phyloP scores from a whole-genome alignment of 352 stramenopile species.

The Globisporangium camurandrum region DNA sequence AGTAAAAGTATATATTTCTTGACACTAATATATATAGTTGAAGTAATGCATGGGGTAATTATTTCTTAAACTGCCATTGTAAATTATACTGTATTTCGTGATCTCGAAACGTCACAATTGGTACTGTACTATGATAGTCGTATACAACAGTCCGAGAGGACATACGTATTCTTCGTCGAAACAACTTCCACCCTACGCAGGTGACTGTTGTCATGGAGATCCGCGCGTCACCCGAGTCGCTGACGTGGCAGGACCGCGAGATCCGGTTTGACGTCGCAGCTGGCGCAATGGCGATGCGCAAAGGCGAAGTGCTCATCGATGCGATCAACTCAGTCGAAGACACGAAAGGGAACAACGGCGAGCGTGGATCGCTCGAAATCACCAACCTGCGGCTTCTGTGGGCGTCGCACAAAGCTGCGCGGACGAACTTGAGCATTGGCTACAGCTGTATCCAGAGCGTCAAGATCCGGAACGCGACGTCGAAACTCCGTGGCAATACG shows the following conservation, averaged over 20 bases:
- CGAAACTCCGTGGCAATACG: slow-evolving; percentile 84
- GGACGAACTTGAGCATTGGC: slow-evolving; percentile 84
- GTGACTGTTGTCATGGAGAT: too few species aligned
- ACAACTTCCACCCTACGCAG: too few species aligned
- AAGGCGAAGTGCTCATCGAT: slow-evolving; percentile 82
- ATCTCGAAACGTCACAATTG: too few species aligned
- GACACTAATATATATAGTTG: too few species aligned
- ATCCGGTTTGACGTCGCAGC: slow-evolving; percentile 84
- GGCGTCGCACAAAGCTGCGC: slow-evolving; percentile 82
- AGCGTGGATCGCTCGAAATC: slow-evolving; percentile 82
- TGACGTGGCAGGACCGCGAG: slow-evolving; percentile 88
- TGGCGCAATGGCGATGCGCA: slow-evolving; percentile 56
- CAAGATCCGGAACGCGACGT: slow-evolving; percentile 87
- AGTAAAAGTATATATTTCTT: too few species aligned
- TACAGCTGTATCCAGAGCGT: slow-evolving; percentile 81
- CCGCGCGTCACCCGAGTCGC: slow-evolving; percentile 35
- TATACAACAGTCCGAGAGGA: too few species aligned
- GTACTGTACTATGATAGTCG: too few species aligned
- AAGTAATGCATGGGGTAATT: too few species aligned
- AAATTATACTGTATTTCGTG: too few species aligned
- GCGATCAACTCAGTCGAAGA: slow-evolving; percentile 93
- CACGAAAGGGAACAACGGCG: slow-evolving; percentile 93
- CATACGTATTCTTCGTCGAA: too few species aligned
- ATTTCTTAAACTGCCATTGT: too few species aligned
- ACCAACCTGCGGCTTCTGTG: slow-evolving; percentile 91